Base-by-base conservation (phyloP, 441 rosid genomes). In the Adansonia rubrostipa region DNA sequence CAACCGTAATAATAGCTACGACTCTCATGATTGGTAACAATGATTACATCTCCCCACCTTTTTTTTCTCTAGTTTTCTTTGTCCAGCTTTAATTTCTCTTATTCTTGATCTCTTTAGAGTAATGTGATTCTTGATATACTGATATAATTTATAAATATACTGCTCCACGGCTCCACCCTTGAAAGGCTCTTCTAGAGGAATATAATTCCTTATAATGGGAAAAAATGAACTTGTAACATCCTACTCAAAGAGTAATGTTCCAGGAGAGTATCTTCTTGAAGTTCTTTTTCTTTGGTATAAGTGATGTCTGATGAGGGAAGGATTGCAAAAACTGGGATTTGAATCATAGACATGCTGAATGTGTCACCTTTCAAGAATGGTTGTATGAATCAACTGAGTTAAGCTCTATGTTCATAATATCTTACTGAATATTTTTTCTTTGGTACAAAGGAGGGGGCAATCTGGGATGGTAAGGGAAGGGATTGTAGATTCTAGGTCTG, bases 1-100 rank as follows among this genome's bases (percentile, higher is more conserved):
- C 82, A 84, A 86, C 63, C 84, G 85, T 9, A 82, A 86, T 64
- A 78, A 84, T 54, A 86, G 87, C 79, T 77, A 66, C 4, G 85
- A 86, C 78, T 84, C 85, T 5, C 87, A 78, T 82, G 51, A 19
- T 68, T 86, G 87, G 85, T 84, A 28, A 74, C 17, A 64, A 45
- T 0, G 1, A 54, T 20, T 13, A 50, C 7, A 11, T 22, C 33
- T 28, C 33, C 33, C 14, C n/a, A 61, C 14, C 44, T n/a, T 64
- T 45, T 53, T 2, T 3, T 9, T 3, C 13, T 61, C 36, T 13
- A 45, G 1, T 24, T 4, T 62, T 36, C 4, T 24, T 1, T 17
- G 33, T 51, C 28, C 44, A 8, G 44, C 20, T 50, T 14, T 24
- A 24, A 14, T 70, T 69, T 69, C 57, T 69, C 15, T 17, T 42